Evolutionary conservation across 352 stramenopile genomes (phyloP), one percentile per base, ranked within the genome.

Genomic region (Thraustotheca clavata): DNA sequence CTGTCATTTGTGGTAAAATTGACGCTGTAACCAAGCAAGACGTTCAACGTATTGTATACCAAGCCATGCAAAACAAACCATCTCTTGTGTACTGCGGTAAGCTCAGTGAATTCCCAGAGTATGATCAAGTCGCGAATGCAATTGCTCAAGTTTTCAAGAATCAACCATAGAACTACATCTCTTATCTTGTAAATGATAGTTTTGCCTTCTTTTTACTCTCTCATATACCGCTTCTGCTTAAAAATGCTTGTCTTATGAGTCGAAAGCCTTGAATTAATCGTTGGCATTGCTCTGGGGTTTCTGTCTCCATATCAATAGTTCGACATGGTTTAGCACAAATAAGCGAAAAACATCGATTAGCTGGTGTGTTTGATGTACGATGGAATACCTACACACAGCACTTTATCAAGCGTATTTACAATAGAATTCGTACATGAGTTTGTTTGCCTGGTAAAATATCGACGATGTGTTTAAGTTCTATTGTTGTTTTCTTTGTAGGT

Each of bases 71-170:
- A 52, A 75, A 85, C 54, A 75, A 77, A 36, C 87, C 86, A 6
- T 94, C 80, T 59, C 74, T 95, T 31, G 86, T 95, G 26, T 92
- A 90, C 75, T 91, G 78, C 26, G 86, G 86, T 47, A 85, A 93
- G 63, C 74, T 88, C 20, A 73, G 76, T 18, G 71, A 76, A 48
- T 92, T 95, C 70, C 86, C 86, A 20, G 74, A 82, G 69, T 94
- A 94, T 68, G 78, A 94, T 49, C 82, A 94, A 50, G 81, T 94
- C 52, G 68, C 88, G 57, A 73, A 73, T 14, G 85, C 80, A 20
- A 74, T 94, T 14, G 75, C 87, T 46, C 80, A 94, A 73, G 84
- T 82, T 41, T 68, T 91, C 36, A 38, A 60, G 24, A 24, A 54
- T 31, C 16, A 62, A 18, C 31, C 31, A 18, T 52, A 52, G 34